Conservation (phyloP, 140 eudicot species). For the Anethum foeniculum region DNA sequence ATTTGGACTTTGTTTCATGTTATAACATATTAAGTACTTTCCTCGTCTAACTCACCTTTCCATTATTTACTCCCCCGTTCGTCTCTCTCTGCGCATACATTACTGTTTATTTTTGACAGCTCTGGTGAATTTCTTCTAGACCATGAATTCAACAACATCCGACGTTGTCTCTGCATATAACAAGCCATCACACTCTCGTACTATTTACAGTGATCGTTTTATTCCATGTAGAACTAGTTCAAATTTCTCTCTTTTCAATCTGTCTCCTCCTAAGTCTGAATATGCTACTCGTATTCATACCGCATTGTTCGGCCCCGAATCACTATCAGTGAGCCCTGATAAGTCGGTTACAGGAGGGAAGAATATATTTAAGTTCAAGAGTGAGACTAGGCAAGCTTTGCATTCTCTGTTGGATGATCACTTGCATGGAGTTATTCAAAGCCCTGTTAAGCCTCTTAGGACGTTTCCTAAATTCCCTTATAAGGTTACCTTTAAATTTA, state of each 20-base stretch:
- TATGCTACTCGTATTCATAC: constrained; percentile 49
- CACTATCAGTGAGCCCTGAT: constrained; percentile 57
- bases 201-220: constrained; percentile 16
- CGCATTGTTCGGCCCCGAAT: constrained; percentile 76
- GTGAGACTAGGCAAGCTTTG: constrained; percentile 57
- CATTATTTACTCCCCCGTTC: no score
- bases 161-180: no score
- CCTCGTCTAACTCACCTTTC: no score
- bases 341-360: constrained; percentile 29
- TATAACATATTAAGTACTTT: no score
- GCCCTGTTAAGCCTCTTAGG: constrained; percentile 72
- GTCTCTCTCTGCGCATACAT: no score
- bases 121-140: no score
- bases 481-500: constrained; percentile 35
- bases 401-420: constrained; percentile 55
- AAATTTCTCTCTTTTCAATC: constrained; percentile 51
- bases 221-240: constrained; percentile 15
- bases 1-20: no score
- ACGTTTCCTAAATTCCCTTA: constrained; percentile 72
- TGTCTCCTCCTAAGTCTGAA: constrained; percentile 26
- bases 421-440: constrained; percentile 48
- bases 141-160: no score
- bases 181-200: neutral
- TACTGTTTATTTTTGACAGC: no score
- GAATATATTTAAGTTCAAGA: constrained; percentile 70